These are phyloP conservation scores for Diaporthe australafricana DNA, from an alignment of 2,329 filamentous ascomycete species.

Conservation along the genomic window DNA sequence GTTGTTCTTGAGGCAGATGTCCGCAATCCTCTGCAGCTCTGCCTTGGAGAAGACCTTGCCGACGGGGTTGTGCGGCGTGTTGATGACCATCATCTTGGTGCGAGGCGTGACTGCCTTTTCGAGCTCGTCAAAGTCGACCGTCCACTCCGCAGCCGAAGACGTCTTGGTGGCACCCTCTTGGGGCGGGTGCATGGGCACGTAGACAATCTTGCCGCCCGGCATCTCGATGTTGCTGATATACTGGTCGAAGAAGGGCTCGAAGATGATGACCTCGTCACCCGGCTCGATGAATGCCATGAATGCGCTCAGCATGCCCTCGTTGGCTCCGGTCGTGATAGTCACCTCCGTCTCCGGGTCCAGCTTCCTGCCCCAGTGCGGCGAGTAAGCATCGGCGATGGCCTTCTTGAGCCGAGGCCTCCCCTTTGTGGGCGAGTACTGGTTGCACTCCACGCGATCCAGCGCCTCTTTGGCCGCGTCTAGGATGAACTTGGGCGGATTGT, in stretches of 20 bases:
- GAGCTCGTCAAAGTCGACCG: constrained; percentile 84
- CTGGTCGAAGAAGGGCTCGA: constrained; percentile 99
- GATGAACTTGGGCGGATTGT: constrained; percentile 93
- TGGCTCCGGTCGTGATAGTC: constrained; percentile 91
- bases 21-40: constrained; percentile 86
- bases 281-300: constrained; percentile 98
- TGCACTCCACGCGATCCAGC: constrained; percentile 92
- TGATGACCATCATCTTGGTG: constrained; percentile 96
- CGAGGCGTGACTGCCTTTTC: constrained; percentile 83
- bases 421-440: constrained; percentile 97
- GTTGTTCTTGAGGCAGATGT: constrained; percentile 90
- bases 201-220: constrained; percentile 93
- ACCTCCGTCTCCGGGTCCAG: constrained; percentile 93
- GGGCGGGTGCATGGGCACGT: constrained; percentile 94
- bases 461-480: constrained; percentile 91
- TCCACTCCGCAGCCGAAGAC: constrained; percentile 89
- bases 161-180: constrained; percentile 81
- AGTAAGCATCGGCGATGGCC: constrained; percentile 92
- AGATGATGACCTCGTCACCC: constrained; percentile 96
- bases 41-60: constrained; percentile 92
- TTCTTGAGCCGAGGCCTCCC: constrained; percentile 92
- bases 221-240: constrained; percentile 99
- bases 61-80: constrained; percentile 92
- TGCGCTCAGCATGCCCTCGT: constrained; percentile 93
- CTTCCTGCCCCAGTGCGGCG: constrained; percentile 84